Conservation (phyloP, 495 filamentous ascomycete species). For the Annulohypoxylon bovei region DNA sequence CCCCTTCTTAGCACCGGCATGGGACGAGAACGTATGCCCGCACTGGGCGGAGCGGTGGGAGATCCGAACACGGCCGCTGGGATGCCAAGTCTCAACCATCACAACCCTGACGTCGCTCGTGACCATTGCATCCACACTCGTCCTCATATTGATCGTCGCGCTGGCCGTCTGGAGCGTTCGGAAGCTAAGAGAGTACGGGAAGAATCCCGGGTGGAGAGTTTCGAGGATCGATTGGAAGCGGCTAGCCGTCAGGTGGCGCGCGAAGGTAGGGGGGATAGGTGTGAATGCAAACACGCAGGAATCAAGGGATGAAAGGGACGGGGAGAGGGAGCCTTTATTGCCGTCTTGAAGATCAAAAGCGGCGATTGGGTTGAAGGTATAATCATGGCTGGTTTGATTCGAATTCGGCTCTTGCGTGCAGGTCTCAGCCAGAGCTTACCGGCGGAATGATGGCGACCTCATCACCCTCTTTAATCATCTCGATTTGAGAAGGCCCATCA, state of each 20-base stretch:
- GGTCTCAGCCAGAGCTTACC: constrained; percentile 79
- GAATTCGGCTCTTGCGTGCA: not conserved
- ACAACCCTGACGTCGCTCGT: constrained; percentile 56
- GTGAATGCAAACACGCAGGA: not conserved
- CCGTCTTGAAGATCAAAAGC: constrained; percentile 6
- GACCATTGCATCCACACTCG: constrained; percentile 51
- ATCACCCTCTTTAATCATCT: constrained; percentile 82
- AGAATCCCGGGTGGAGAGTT: constrained; percentile 48
- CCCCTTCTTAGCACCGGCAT: constrained; percentile 58
- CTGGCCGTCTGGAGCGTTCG: constrained; percentile 30
- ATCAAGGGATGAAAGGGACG: not conserved
- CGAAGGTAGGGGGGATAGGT: not conserved
- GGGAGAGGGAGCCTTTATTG: constrained; percentile 39
- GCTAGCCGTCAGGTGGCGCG: not conserved
- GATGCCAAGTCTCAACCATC: constrained; percentile 63
- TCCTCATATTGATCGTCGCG: constrained; percentile 46
- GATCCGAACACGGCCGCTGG: constrained; percentile 57
- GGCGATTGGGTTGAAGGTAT: not conserved
- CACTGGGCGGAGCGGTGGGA: constrained; percentile 62
- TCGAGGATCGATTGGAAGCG: constrained; percentile 40
- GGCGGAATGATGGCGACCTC: constrained; percentile 97
- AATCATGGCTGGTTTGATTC: not conserved
- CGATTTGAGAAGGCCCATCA: constrained; percentile 44
- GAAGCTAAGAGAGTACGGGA: constrained; percentile 35
- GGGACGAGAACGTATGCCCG: constrained; percentile 57